Base-by-base conservation (phyloP, 371 early-diverging fungal species). In the Mortierella sp. region DNA sequence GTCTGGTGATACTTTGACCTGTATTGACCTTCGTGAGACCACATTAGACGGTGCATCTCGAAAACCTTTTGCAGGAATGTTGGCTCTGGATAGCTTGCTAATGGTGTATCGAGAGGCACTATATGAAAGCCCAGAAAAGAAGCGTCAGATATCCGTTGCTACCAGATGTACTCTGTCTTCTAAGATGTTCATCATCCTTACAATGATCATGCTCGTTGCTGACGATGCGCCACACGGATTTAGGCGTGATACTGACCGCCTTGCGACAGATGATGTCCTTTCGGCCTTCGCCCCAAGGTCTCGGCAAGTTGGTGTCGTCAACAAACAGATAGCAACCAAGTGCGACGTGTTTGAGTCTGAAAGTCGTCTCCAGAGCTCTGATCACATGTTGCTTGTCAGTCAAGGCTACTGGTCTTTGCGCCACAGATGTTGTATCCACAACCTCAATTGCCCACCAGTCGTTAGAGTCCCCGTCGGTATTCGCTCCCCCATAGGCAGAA, bases 391-490 rank as follows among this genome's bases (percentile, higher is more conserved):
- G 43, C 9, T 48, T 50, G 17, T 3, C 2, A 34, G 39, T 45
- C 8, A 21, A 13, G 9, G 22, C 25, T 5, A 54, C 39, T 13
- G 25, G 21, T 13, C 25, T 19, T 2, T 6, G 1, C 2, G 28
- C n/a, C 61, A 27, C 31, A 0, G 34, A n/a, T 21, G 21, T 28
- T n/a, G 44, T 34, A n/a, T 60, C 66, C 0, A 71, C 41, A 2
- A 34, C 25, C 57, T 61, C 61, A 0, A 71, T 54, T 19, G 48
- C 27, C 66, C 71, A 71, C 65, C 65, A 61, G 37, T 71, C 66
- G n/a, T 71, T 65, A 31, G 19, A 3, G 17, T 71, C 71, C 2
- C 66, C 71, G 48, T 65, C 66, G 25, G 50, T 44, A 0, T 21
- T 34, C 12, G 37, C 5, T 1, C 22, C 57, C 3, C 61, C 65